Evolutionary conservation across 2,329 filamentous ascomycete genomes (phyloP).

Genomic region (Phialophora tarda): DNA sequence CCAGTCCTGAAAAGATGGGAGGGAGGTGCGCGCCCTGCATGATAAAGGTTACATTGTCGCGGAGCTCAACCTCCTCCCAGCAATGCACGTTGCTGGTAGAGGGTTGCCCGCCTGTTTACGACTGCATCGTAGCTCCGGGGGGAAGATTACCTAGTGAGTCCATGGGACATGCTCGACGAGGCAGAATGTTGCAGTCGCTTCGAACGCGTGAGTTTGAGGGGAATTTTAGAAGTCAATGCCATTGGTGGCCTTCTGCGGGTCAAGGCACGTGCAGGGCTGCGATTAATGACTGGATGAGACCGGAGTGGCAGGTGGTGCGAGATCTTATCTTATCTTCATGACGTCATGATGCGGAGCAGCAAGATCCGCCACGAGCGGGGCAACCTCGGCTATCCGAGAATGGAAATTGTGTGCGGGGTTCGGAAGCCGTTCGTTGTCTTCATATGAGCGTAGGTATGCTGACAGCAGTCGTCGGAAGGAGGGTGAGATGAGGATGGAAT

Average conservation of each 20-base stretch:
- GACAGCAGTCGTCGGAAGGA: not conserved
- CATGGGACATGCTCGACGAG: not conserved
- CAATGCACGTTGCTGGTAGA: not conserved
- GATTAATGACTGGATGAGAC: not conserved
- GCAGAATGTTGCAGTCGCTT: not conserved
- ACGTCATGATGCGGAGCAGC: not conserved
- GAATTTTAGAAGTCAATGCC: not conserved
- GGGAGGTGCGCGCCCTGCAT: constrained; percentile 14
- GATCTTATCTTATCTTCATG: not conserved
- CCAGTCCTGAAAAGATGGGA: constrained; percentile 11
- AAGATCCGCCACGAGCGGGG: not conserved
- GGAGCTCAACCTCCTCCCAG: not conserved
- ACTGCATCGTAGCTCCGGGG: not conserved
- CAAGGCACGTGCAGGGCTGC: not conserved
- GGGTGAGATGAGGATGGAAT: not conserved
- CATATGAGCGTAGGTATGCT: not conserved
- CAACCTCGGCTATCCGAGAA: not conserved
- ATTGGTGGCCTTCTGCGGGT: not conserved
- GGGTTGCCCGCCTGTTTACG: not conserved
- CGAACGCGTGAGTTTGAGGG: not conserved
- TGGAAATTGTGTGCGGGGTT: not conserved
- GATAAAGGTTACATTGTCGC: constrained; percentile 11
- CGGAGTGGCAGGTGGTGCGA: not conserved
- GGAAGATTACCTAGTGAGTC: not conserved
- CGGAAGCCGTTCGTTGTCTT: too few relatives aligned